Percentiles rank a stretch among this genome's conserved stretches.
phyloP scores from a whole-genome alignment of 768 basidiomycete species.

The Peribolospora baueri region DNA sequence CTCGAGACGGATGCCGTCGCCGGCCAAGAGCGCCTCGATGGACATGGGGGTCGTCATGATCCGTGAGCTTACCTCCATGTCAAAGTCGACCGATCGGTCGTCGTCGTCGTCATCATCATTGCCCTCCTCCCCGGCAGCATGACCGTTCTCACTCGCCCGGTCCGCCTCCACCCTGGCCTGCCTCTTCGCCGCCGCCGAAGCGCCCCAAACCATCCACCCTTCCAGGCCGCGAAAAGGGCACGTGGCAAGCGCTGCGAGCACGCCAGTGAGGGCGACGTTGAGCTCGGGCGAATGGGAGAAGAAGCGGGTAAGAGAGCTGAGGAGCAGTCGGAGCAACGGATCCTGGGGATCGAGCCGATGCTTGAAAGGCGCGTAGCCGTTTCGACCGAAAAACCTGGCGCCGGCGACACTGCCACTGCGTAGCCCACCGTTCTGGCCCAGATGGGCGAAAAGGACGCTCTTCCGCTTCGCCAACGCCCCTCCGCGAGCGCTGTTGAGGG shows the following conservation, averaged over 20 bases:
- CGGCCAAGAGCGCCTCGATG: too few species aligned
- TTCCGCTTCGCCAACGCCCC: too few species aligned
- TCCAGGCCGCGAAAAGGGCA: constrained; percentile 64
- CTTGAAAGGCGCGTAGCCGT: constrained; percentile 19
- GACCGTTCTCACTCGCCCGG: background rate
- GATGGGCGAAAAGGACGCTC: too few species aligned
- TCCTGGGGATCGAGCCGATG: constrained; percentile 61
- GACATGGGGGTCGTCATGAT: too few species aligned
- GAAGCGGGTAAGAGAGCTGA: constrained; percentile 50
- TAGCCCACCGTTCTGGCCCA: too few species aligned
- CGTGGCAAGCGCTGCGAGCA: constrained; percentile 51
- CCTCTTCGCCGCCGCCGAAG: background rate
- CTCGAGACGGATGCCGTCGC: too few species aligned
- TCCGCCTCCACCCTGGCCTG: background rate
- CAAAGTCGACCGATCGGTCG: constrained; percentile 56
- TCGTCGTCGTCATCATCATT: constrained; percentile 31
- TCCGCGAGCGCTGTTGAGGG: too few species aligned
- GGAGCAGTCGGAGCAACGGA: constrained; percentile 41
- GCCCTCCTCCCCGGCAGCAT: constrained; percentile 10
- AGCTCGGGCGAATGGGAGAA: constrained; percentile 63
- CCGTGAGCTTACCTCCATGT: constrained; percentile 28
- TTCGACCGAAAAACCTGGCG: background rate
- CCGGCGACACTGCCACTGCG: too few species aligned
- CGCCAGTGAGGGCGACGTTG: constrained; percentile 70
- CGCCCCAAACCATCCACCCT: constrained; percentile 57